Evolutionary conservation across 1,284 basidiomycete genomes (phyloP).

Genomic region (Marasmius oreades): DNA sequence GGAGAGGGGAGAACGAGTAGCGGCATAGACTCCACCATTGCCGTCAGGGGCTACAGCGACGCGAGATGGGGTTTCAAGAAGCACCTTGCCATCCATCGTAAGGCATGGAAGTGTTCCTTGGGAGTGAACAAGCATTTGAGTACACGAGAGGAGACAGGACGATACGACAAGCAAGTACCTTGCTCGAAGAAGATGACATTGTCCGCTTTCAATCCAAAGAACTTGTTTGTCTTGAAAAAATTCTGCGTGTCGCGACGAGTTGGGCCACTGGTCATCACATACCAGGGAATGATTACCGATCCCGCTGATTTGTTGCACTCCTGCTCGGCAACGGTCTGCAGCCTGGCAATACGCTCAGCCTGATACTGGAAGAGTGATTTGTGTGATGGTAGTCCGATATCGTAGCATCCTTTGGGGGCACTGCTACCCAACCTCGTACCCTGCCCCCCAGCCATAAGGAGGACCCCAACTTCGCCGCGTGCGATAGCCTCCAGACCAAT

Average conservation of each 20-base stretch:
- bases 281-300: constrained; percentile 84
- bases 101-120: constrained; percentile 94
- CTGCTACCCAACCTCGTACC: constrained; percentile 92
- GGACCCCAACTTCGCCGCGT: constrained; percentile 82
- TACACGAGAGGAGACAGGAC: constrained; percentile 3
- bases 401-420: constrained; percentile 97
- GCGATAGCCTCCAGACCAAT: constrained; percentile 82
- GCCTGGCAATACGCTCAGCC: constrained; percentile 86
- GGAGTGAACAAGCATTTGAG: constrained; percentile 11
- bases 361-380: constrained; percentile 97
- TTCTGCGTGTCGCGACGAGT: constrained; percentile 85
- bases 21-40: constrained; percentile 96
- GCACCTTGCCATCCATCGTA: constrained; percentile 90
- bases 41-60: constrained; percentile 96
- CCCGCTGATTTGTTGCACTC: constrained; percentile 49
- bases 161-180: constrained; percentile 48
- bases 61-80: constrained; percentile 76
- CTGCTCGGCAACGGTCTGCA: constrained; percentile 75
- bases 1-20: constrained; percentile 77
- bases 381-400: constrained; percentile 90
- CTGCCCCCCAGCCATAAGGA: constrained; percentile 98
- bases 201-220: constrained; percentile 80
- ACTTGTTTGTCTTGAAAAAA: constrained; percentile 79
- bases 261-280: constrained; percentile 98
- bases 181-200: constrained; percentile 97